phyloP scores from a whole-genome alignment of 2,329 filamentous ascomycete genomes.

The Pezicula rhizophila region DNA sequence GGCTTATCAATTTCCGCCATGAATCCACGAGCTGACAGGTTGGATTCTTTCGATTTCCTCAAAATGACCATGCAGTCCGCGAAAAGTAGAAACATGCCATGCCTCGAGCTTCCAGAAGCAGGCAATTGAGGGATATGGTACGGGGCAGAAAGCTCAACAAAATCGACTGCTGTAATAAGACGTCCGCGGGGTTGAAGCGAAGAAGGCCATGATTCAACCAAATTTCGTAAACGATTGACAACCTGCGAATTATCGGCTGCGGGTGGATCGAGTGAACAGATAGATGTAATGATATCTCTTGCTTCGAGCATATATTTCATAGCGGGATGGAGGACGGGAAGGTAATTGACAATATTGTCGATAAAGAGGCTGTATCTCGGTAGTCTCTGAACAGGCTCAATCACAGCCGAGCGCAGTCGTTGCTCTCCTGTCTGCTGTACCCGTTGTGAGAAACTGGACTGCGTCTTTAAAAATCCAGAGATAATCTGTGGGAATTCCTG shows the following conservation, averaged over 20 bases:
- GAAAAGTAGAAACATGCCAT: constrained; percentile 77
- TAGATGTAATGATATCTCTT: constrained; percentile 89
- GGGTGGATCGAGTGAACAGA: constrained; percentile 84
- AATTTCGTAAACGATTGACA: constrained; percentile 65
- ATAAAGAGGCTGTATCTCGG: constrained; percentile 95
- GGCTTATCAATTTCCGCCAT: constrained; percentile 82
- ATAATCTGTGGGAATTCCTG: constrained; percentile 79
- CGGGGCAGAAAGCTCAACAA: constrained; percentile 69
- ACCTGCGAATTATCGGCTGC: constrained; percentile 66
- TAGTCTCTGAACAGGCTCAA: constrained; percentile 91
- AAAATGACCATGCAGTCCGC: constrained; percentile 74
- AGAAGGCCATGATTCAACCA: constrained; percentile 72
- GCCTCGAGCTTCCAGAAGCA: constrained; percentile 29
- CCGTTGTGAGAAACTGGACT: constrained; percentile 75
- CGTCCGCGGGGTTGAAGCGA: constrained; percentile 69
- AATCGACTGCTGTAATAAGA: constrained; percentile 75
- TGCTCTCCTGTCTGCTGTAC: constrained; percentile 86
- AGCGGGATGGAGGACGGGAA: constrained; percentile 81
- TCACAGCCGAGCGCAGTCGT: constrained; percentile 80
- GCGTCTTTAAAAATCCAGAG: constrained; percentile 70
- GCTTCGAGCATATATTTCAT: constrained; percentile 79
- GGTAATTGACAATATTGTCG: constrained; percentile 83
- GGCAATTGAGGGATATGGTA: constrained; percentile 40
- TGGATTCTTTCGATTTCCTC: constrained; percentile 59
- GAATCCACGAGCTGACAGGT: constrained; percentile 67